Evolutionary conservation across 495 filamentous ascomycete genomes (phyloP).

Genomic region (Paragyromitra xinjiangensis): DNA sequence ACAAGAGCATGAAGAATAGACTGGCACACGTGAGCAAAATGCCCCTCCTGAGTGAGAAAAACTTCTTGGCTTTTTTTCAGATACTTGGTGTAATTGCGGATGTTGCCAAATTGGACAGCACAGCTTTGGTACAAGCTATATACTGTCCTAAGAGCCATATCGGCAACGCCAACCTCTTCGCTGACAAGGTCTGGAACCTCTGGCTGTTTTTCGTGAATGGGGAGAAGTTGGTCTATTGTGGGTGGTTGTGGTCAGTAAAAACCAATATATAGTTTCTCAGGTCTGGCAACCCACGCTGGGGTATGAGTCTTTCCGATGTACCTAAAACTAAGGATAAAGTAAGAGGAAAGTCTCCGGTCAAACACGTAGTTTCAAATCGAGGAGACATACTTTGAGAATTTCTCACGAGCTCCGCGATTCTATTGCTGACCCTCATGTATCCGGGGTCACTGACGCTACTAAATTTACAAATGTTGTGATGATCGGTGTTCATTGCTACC

Average conservation of each 20-base stretch:
- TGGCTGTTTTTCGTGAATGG: background rate
- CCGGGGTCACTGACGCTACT: background rate
- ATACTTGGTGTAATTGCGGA: background rate
- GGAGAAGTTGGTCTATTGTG: background rate
- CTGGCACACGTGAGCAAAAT: conserved; percentile 13
- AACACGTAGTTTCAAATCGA: background rate
- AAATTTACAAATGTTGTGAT: conserved; percentile 29
- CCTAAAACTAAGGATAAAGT: background rate
- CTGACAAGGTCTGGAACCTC: background rate
- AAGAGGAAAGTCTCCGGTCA: background rate
- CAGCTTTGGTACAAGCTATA: conserved; percentile 26
- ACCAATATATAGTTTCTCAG: background rate
- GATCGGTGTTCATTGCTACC: conserved; percentile 26
- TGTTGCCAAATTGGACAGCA: conserved; percentile 1
- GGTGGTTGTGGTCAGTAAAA: background rate
- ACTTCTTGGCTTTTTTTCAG: background rate
- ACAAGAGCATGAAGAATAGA: conserved; percentile 14
- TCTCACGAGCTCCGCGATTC: conserved; percentile 10
- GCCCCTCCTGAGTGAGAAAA: conserved; percentile 12
- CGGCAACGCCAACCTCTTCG: background rate
- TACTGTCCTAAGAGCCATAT: conserved; percentile 18
- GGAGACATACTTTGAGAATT: background rate
- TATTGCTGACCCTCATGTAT: conserved; percentile 5
- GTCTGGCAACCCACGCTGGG: background rate
- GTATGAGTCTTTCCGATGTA: background rate